Base-by-base conservation (phyloP, 2,329 filamentous ascomycete species). In the Akanthomyces lecanii region DNA sequence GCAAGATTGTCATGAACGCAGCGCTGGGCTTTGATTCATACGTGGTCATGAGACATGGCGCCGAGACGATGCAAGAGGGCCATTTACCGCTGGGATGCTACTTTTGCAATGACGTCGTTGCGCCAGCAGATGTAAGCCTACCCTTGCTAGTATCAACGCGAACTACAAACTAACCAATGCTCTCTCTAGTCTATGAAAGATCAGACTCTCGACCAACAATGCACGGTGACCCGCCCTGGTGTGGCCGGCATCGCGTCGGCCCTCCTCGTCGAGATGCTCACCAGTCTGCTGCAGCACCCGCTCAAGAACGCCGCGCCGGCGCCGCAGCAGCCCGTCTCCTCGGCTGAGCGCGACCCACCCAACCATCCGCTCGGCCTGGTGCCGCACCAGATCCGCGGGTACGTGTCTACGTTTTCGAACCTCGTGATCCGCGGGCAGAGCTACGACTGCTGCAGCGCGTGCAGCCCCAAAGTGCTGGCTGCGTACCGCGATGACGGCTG, bases 51-150 rank as follows among this genome's bases (percentile, higher is more conserved):
- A 86, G 95, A 63, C 95, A 99, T 74, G 95, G 95, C 1, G 81
- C 91, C 6, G 84, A 86, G 68, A 80, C 81, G 4, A 74, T 77
- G 48, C 78, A 81, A 57, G 80, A 84, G 12, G 81, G 78, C n/a
- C 80, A 85, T 61, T 79, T 86, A 58, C 86, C 91, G 30, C 81
- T 98, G 30, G 95, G 95, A 11, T 99, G 95, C 76, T 99, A 99
- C 74, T 99, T 98, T 76, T 99, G 95, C 78, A 98, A 96, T 71
- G 95, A 99, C 73, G 94, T 99, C 30, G 94, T 98, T 56, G 91
- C 94, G 7, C 95, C 95, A 25, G 89, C 89, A 66, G 92, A 98
- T 78, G 93, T 96, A 79, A 86, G 89, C 83, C 16, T 3, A n/a
- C 12, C 21, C 51, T 3, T 36, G 33, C 11, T 38, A 11, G 5